Evolutionary conservation across 805 yeast genomes (phyloP).

Genomic region (Suhomyces sp.): DNA sequence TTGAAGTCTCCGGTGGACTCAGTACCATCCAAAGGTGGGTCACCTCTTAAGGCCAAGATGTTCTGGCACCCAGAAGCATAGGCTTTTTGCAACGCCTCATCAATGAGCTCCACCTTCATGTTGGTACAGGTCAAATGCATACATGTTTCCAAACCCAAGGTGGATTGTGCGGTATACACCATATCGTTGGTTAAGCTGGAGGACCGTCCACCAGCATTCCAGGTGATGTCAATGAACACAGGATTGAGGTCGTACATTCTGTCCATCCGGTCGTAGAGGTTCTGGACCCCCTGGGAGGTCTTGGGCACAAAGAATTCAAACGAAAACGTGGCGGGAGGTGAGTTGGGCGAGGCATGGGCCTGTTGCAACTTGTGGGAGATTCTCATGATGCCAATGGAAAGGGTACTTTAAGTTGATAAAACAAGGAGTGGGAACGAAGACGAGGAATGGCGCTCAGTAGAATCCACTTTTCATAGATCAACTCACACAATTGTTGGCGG

Average conservation of each 20-base stretch:
- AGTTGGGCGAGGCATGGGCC: slow-evolving; percentile 39
- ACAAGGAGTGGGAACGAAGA: no score
- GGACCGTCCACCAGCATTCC: slow-evolving; percentile 97
- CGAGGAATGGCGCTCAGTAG: no score
- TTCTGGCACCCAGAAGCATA: slow-evolving; percentile 92
- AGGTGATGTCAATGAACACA: slow-evolving; percentile 89
- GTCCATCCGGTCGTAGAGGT: slow-evolving; percentile 94
- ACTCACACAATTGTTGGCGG: no score
- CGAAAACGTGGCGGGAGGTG: slow-evolving; percentile 73
- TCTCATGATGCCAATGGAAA: no score
- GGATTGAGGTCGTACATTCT: slow-evolving; percentile 93
- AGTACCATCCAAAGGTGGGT: slow-evolving; percentile 78
- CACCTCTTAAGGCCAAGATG: slow-evolving; percentile 92
- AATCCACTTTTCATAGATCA: no score
- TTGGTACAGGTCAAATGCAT: slow-evolving; percentile 98
- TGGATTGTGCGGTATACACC: slow-evolving; percentile 87
- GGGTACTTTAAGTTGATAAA: no score
- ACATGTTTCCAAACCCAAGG: slow-evolving; percentile 90
- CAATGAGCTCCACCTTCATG: slow-evolving; percentile 80
- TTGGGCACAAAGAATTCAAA: slow-evolving; percentile 97
- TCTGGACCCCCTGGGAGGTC: slow-evolving; percentile 95
- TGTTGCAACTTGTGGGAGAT: slow-evolving; percentile 42
- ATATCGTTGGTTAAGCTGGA: slow-evolving; percentile 85
- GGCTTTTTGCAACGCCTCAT: slow-evolving; percentile 81
- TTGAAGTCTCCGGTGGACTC: slow-evolving; percentile 81